Percentiles rank a stretch among this genome's conserved stretches.
phyloP scores from a whole-genome alignment of 1,139 yeast genomes.

The Fermentozyma sake region DNA sequence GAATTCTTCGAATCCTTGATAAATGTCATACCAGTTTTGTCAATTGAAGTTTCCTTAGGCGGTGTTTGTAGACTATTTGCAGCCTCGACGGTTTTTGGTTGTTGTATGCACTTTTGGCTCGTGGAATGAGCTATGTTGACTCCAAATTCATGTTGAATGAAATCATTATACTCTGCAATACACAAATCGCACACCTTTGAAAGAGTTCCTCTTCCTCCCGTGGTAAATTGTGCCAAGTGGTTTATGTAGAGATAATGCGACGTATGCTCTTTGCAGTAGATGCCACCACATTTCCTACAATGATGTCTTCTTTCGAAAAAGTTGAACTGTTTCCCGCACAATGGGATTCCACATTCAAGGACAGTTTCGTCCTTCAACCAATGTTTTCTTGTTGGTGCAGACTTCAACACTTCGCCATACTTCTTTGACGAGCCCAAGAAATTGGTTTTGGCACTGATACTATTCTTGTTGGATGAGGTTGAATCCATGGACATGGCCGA shows the following conservation, averaged over 20 bases:
- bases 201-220: slow-evolving; percentile 70
- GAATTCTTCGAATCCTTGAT: neutral
- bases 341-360: slow-evolving; percentile 51
- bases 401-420: slow-evolving; percentile 27
- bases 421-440: slow-evolving; percentile 11
- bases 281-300: slow-evolving; percentile 90
- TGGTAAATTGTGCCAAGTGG: slow-evolving; percentile 64
- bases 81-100: too few species aligned
- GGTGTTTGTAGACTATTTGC: too few species aligned
- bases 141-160: slow-evolving; percentile 40
- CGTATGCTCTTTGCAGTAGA: slow-evolving; percentile 73
- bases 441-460: slow-evolving; percentile 4
- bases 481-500: slow-evolving; percentile 33
- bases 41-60: too few species aligned
- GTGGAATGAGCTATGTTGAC: too few species aligned
- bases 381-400: slow-evolving; percentile 61
- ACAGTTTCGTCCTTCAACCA: slow-evolving; percentile 76
- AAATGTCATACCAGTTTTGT: too few species aligned
- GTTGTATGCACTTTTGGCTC: too few species aligned
- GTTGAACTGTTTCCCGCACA: slow-evolving; percentile 61
- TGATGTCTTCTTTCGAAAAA: slow-evolving; percentile 88
- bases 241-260: slow-evolving; percentile 58
- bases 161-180: slow-evolving; percentile 61
- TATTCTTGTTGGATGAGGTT: slow-evolving; percentile 11
- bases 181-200: slow-evolving; percentile 80